Evolutionary conservation across 148 eudicot species (phyloP), one percentile per base, ranked within the genome.

Genomic region (Persicaria tinctoria): DNA sequence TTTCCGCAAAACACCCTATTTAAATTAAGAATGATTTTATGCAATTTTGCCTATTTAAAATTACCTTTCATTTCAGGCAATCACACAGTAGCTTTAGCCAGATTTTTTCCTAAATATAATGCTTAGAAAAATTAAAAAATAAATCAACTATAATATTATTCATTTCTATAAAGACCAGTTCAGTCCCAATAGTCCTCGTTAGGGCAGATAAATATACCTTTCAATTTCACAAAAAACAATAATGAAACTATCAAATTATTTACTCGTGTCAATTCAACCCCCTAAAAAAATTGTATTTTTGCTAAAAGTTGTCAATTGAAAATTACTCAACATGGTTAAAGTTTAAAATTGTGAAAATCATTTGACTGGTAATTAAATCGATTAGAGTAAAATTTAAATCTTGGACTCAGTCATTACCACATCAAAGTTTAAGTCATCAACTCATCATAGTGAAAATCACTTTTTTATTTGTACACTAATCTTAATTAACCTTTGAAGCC

Each of bases 21-120:
- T 32, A 32, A 32, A 23, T 23, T 23, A 23, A 32, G 41, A 2
- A 32, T 32, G 41, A 32, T 32, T 1, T 32, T 32, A 32, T 32
- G 41, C 41, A 32, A 32, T 32, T 32, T 32, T 32, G 3, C 41
- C 41, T 32, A 32, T 32, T 32, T 6, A 5, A 16, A 56, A 16
- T 17, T 56, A 56, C 62, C 27, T n/a, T 4, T 56, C 62, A 56
- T 56, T 27, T 27, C 14, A 62, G 45, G 44, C 16, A 62, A 62
- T 62, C 68, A 62, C 68, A 62, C 44, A 62, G 41, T 62, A 27
- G 44, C 68, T 62, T 62, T 13, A 2, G 44, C 45, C 68, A 62
- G 41, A 23, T 27, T 62, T 62, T 44, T 62, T 62, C 68, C 10
- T 23, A 27, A 62, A 23, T 62, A 23, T 32, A 27, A 62, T 23